phyloP scores from a whole-genome alignment of 768 basidiomycete genomes.

The Hypholoma sublateritium region DNA sequence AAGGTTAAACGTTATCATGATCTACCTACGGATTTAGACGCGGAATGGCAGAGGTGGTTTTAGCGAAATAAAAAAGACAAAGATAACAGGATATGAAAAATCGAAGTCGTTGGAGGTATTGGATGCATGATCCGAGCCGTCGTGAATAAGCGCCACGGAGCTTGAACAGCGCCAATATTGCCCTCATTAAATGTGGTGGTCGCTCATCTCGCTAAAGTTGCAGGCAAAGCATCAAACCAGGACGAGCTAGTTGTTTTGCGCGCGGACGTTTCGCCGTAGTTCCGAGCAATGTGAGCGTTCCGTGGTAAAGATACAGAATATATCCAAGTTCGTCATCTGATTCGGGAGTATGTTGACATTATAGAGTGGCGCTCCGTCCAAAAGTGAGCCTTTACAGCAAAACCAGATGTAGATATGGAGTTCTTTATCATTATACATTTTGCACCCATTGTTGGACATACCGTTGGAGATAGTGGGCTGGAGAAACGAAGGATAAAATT shows the following conservation, averaged over 20 bases:
- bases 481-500: background rate
- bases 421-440: background rate
- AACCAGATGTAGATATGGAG: background rate
- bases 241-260: background rate
- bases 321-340: background rate
- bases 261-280: background rate
- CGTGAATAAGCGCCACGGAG: slow-evolving; percentile 15
- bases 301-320: background rate
- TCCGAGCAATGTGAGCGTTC: background rate
- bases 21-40: background rate
- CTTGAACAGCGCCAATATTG: slow-evolving; percentile 8
- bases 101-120: background rate
- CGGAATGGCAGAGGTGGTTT: background rate
- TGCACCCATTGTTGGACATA: background rate
- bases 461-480: background rate
- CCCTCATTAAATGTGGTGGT: background rate
- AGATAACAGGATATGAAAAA: slow-evolving; percentile 3
- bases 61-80: background rate
- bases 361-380: background rate
- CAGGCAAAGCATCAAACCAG: background rate
- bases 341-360: background rate
- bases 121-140: slow-evolving; percentile 20
- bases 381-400: background rate
- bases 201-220: slow-evolving; percentile 4
- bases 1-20: background rate